A percentile compares a stretch with the other conserved stretches of the same genome.
Evolutionary conservation across 768 basidiomycete genomes (phyloP).

Genomic region (Brasilioporus rufonigricans): DNA sequence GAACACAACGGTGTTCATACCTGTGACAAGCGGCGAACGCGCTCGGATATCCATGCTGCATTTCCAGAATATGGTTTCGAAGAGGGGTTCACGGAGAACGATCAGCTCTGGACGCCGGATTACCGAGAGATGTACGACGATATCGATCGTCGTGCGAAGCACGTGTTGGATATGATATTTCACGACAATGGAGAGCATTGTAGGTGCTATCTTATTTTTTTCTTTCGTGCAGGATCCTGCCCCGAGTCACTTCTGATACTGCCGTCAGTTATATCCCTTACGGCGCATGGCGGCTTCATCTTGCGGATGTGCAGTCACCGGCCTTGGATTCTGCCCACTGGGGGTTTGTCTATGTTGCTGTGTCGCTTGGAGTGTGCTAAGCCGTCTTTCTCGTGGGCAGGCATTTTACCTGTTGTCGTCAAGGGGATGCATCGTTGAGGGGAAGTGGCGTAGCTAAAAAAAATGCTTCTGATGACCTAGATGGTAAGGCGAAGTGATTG

Average conservation of each 20-base stretch:
- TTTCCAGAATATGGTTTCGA: constrained; percentile 53
- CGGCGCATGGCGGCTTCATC: constrained; percentile 63
- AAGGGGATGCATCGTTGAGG: constrained; percentile 4
- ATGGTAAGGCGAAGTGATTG: neutral
- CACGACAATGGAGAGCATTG: constrained; percentile 40
- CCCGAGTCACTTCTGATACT: neutral
- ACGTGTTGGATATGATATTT: constrained; percentile 58
- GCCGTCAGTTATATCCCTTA: constrained; percentile 58
- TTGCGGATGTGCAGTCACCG: constrained; percentile 44
- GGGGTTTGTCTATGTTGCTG: constrained; percentile 46
- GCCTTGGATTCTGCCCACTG: constrained; percentile 52
- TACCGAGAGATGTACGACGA: constrained; percentile 22
- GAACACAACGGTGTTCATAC: constrained; percentile 68
- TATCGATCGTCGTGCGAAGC: constrained; percentile 45
- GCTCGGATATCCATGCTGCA: constrained; percentile 41
- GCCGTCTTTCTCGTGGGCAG: constrained; percentile 2
- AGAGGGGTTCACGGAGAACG: constrained; percentile 55
- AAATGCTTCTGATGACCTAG: neutral
- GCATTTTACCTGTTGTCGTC: constrained; percentile 28
- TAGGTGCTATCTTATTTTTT: constrained; percentile 28
- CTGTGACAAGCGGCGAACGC: constrained; percentile 62
- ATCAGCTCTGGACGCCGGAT: constrained; percentile 51
- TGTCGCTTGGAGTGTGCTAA: neutral
- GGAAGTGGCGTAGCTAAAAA: constrained; percentile 3
- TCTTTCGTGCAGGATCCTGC: neutral